Evolutionary conservation across 1,139 yeast genomes (phyloP).

Genomic region (Yamadazyma atmosphaerica): DNA sequence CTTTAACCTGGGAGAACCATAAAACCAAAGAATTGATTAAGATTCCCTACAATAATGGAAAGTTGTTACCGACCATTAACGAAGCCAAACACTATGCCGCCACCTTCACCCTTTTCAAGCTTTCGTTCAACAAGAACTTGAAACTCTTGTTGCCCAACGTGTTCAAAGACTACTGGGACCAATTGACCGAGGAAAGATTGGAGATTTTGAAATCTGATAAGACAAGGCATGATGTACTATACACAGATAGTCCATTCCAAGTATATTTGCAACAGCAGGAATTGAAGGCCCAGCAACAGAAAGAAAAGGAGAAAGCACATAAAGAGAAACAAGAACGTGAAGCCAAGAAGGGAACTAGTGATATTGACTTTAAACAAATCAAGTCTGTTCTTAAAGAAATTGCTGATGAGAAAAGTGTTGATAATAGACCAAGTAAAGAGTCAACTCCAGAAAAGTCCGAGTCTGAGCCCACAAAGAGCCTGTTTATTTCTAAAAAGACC

Average conservation of each 20-base stretch:
- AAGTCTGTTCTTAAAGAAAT: not conserved
- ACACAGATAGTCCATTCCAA: conserved; percentile 71
- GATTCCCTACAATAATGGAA: conserved; percentile 64
- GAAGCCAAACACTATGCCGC: conserved; percentile 93
- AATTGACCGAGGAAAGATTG: conserved; percentile 60
- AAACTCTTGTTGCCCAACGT: conserved; percentile 85
- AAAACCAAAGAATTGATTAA: conserved; percentile 69
- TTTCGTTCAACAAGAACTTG: conserved; percentile 78
- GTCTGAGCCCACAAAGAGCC: no score
- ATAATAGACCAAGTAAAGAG: not conserved
- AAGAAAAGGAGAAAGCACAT: conserved; percentile 6
- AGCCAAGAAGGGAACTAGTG: conserved; percentile 1
- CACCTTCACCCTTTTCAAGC: conserved; percentile 78
- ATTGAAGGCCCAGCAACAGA: conserved; percentile 9
- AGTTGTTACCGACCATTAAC: conserved; percentile 69
- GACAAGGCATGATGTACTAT: conserved; percentile 48
- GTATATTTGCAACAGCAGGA: conserved; percentile 42
- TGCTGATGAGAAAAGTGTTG: not conserved
- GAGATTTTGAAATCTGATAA: conserved; percentile 45
- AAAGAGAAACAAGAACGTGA: conserved; percentile 6
- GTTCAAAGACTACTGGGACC: conserved; percentile 77
- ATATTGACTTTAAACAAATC: conserved; percentile 2
- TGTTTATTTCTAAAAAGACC: conserved; percentile 54
- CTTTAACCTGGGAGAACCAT: conserved; percentile 73
- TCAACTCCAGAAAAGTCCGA: no score